Base-by-base conservation (phyloP, 768 basidiomycete genomes). In the Hemileccinum rubropunctum region DNA sequence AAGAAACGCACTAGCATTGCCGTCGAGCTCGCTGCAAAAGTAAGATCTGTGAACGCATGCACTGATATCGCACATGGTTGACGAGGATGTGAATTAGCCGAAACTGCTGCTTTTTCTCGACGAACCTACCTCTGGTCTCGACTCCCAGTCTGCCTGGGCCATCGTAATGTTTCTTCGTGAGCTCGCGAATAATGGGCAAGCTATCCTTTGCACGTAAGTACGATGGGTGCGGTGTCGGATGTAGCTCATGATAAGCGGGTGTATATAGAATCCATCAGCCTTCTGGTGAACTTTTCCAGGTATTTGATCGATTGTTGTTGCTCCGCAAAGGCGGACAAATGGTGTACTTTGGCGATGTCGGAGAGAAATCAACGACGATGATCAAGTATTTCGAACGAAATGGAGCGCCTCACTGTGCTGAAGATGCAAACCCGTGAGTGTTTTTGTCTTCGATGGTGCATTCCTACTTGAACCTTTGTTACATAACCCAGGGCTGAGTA, bases 291-390 rank as follows among this genome's bases (percentile, higher is more conserved):
- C 66, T 80, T 2, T 78, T 81, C 70, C 75, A 80, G 58, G 33
- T 56, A 28, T 81, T 82, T 53, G 80, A 82, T 51, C 68, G 78
- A 6, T 56, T 83, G 1, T 57, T 81, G 9, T 65, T 79, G 17
- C 69, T 82, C 7, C 73, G 75, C 20, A 68, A 71, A 20, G 80
- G 81, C n/a, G 81, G 81, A 42, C 69, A 86, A 57, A 84, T 76
- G 3, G 84, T 84, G 8, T 90, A 86, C 67, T 86, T 86, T 54
- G 86, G 86, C 9, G 67, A 69, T 33, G 53, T 66, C 3, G 63
- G 64, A 1, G 53, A 63, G 47, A 49, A 17, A 44, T 67, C 66
- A 0, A 53, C 37, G 33, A 53, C 44, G 2, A 37, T 65, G 45
- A 53, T 62, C 23, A 40, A 48, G 7, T 67, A 65, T 27, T 65